Percentiles rank a stretch among this genome's conserved stretches.
phyloP scores from a whole-genome alignment of 2,329 filamentous ascomycete species.

The Penicillium fuscoglaucum region DNA sequence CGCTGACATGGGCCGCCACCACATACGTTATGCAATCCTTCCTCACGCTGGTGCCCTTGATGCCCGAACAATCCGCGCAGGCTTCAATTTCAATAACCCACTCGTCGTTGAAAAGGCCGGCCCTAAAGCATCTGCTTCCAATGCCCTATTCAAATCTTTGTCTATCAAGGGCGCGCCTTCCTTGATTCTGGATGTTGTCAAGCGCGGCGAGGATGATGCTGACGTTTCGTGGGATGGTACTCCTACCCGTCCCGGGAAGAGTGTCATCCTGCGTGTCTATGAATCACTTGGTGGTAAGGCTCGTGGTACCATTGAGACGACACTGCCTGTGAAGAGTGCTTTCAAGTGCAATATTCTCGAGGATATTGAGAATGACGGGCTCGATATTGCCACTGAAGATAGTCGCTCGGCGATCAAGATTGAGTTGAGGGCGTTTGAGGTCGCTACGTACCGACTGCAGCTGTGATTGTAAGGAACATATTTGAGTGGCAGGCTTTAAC shows the following conservation, averaged over 20 bases:
- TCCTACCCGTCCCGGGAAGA: conserved; percentile 67
- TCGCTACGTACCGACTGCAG: conserved; percentile 73
- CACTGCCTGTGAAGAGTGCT: conserved; percentile 70
- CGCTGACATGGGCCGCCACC: conserved; percentile 89
- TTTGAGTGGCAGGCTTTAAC: background rate
- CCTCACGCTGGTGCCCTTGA: conserved; percentile 76
- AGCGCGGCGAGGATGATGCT: conserved; percentile 86
- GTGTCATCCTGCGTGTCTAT: conserved; percentile 81
- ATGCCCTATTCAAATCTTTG: conserved; percentile 55
- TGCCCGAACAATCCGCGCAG: conserved; percentile 73
- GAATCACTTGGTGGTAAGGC: conserved; percentile 83
- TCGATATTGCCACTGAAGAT: conserved; percentile 50
- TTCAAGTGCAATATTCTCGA: conserved; percentile 86
- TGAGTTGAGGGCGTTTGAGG: conserved; percentile 76
- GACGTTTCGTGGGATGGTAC: conserved; percentile 63
- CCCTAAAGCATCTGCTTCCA: conserved; percentile 7
- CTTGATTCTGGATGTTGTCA: conserved; percentile 83
- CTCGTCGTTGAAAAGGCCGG: conserved; percentile 55
- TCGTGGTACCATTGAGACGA: conserved; percentile 67
- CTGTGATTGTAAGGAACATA: conserved; percentile 38
- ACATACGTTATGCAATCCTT: conserved; percentile 85
- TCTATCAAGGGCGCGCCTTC: conserved; percentile 65
- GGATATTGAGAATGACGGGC: conserved; percentile 69
- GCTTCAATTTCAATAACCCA: conserved; percentile 87
- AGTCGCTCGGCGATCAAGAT: conserved; percentile 55